Evolutionary conservation across 345 rosid genomes (phyloP).

Genomic region (Angophora floribunda): DNA sequence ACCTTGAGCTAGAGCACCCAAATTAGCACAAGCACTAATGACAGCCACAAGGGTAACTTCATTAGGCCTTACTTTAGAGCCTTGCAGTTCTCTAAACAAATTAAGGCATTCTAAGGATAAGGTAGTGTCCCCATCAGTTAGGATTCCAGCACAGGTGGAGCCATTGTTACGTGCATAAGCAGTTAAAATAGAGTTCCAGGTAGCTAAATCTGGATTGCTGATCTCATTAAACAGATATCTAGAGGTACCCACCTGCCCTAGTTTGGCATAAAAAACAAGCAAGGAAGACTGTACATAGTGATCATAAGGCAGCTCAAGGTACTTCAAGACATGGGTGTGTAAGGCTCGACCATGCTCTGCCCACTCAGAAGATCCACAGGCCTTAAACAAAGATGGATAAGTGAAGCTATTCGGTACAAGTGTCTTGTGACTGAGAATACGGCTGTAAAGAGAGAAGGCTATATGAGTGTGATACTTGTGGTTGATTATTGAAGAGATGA

Average conservation of each 20-base stretch:
- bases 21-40: conserved; percentile 42
- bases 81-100: conserved; percentile 38
- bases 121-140: not conserved
- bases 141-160: not conserved
- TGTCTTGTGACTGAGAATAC: conserved; percentile 1
- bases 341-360: conserved; percentile 34
- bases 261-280: conserved; percentile 42
- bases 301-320: conserved; percentile 33
- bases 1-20: conserved; percentile 41
- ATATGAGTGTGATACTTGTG: conserved; percentile 12
- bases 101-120: conserved; percentile 15
- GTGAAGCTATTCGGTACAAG: conserved; percentile 43
- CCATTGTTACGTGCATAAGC: conserved; percentile 24
- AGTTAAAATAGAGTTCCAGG: conserved; percentile 52
- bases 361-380: conserved; percentile 32
- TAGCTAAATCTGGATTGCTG: conserved; percentile 42
- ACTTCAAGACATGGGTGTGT: conserved; percentile 49
- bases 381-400: conserved; percentile 63
- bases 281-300: conserved; percentile 43
- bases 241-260: conserved; percentile 36
- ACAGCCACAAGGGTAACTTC: conserved; percentile 56
- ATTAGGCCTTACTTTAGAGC: conserved; percentile 32
- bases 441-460: conserved; percentile 37
- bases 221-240: conserved; percentile 42
- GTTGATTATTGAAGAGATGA: conserved; percentile 29